Conservation (phyloP, 2,329 filamentous ascomycete genomes). For the Thelonectria blattea region DNA sequence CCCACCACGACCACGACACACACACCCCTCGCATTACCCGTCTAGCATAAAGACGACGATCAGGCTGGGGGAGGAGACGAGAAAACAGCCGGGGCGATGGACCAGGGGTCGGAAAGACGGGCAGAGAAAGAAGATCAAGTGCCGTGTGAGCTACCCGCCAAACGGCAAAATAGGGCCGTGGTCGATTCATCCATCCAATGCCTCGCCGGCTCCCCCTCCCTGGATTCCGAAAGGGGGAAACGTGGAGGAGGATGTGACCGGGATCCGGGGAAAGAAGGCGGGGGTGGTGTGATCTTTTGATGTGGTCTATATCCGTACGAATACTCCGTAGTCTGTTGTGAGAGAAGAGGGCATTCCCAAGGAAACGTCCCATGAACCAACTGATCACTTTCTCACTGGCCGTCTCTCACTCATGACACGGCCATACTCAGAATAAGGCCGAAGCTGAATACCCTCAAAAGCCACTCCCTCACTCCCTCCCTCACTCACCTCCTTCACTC, state of each 20-base stretch:
- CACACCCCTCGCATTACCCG: too few species aligned
- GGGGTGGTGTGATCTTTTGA: conserved; percentile 4
- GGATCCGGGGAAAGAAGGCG: conserved; percentile 22
- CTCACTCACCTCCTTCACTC: not conserved
- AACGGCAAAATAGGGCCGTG: conserved; percentile 34
- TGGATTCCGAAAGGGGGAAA: conserved; percentile 25
- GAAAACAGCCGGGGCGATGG: conserved; percentile 24
- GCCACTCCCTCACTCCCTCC: not conserved
- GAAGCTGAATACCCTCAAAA: conserved; percentile 2
- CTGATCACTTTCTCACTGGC: too few species aligned
- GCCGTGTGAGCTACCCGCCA: too few species aligned
- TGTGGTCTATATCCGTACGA: too few species aligned
- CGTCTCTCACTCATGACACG: not conserved
- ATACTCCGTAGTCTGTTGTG: too few species aligned
- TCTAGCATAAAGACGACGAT: not conserved
- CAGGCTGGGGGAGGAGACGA: conserved; percentile 16
- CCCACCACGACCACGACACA: not conserved
- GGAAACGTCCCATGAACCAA: too few species aligned
- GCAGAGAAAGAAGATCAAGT: not conserved
- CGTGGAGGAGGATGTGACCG: conserved; percentile 25
- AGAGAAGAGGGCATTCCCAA: too few species aligned
- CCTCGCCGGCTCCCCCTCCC: conserved; percentile 20
- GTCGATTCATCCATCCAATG: conserved; percentile 35
- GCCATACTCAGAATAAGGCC: conserved; percentile 16
- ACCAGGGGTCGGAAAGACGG: conserved; percentile 31